Percentiles rank a stretch among this genome's conserved stretches.
Conservation (phyloP, 2,329 filamentous ascomycete species). For the Nakataea oryzae region DNA sequence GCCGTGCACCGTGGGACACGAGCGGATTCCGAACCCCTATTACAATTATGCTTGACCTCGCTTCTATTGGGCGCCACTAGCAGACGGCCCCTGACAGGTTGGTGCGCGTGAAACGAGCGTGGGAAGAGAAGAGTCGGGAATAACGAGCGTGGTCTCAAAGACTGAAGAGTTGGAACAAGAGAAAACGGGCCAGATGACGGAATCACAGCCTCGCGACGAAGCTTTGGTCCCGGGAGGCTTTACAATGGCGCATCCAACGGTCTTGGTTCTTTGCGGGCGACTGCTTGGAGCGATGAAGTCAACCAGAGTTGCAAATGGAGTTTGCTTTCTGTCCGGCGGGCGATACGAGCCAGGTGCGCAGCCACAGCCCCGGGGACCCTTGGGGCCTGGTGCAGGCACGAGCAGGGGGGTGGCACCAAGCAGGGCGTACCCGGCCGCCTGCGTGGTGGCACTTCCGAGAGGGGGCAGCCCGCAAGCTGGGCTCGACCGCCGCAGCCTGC, state of each 20-base stretch:
- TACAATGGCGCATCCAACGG: background rate
- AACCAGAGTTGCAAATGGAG: constrained; percentile 3
- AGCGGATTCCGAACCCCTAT: background rate
- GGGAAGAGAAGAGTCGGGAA: constrained; percentile 3
- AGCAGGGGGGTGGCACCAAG: background rate
- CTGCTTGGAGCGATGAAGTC: background rate
- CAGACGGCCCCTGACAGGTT: background rate
- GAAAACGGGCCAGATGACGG: constrained; percentile 3
- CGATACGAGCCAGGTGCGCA: constrained; percentile 9
- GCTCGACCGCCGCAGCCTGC: no score
- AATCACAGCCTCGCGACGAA: constrained; percentile 5
- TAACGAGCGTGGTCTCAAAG: constrained; percentile 16
- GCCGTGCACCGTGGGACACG: background rate
- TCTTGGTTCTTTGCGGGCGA: constrained; percentile 5
- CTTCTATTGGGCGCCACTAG: background rate
- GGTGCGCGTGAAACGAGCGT: constrained; percentile 5
- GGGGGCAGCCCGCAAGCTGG: no score
- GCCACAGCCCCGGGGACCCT: background rate
- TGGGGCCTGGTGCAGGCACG: background rate
- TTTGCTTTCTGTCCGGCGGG: constrained; percentile 10
- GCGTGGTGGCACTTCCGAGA: background rate
- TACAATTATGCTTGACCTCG: background rate
- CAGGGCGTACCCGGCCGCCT: background rate
- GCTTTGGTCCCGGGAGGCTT: background rate
- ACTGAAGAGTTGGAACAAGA: background rate